phyloP scores from a whole-genome alignment of 495 filamentous ascomycete genomes.

The Delitschia confertaspora region DNA sequence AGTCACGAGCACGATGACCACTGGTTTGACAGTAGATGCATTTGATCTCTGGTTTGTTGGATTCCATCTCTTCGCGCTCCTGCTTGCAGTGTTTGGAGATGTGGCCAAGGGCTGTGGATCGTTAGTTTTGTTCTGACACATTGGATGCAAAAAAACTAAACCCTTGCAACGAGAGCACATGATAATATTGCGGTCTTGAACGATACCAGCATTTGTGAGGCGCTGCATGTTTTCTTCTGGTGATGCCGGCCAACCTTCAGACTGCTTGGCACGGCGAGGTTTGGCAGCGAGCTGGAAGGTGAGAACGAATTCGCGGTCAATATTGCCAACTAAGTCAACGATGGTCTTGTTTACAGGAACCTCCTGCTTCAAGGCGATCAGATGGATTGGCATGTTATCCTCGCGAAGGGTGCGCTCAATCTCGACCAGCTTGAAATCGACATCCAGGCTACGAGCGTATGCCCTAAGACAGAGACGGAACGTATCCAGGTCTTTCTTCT shows the following conservation, averaged over 20 bases:
- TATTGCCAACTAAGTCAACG: conserved; percentile 76
- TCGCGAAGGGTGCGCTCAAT: conserved; percentile 67
- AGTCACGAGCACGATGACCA: conserved; percentile 66
- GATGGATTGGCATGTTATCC: conserved; percentile 52
- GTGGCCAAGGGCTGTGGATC: conserved; percentile 62
- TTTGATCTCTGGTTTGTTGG: conserved; percentile 40
- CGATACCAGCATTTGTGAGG: conserved; percentile 60
- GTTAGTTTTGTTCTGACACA: background rate
- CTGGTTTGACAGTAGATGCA: conserved; percentile 66
- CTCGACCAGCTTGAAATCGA: conserved; percentile 54
- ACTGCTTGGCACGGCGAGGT: conserved; percentile 51
- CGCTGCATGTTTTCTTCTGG: conserved; percentile 66
- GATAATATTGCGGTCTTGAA: conserved; percentile 54
- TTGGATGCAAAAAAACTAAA: conserved; percentile 29
- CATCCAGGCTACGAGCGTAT: conserved; percentile 65
- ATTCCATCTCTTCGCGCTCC: conserved; percentile 39
- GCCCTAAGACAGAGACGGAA: conserved; percentile 60
- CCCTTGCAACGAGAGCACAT: conserved; percentile 63
- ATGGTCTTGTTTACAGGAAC: conserved; percentile 54
- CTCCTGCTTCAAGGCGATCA: conserved; percentile 64
- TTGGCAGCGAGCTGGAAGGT: conserved; percentile 56
- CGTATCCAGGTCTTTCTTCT: conserved; percentile 59
- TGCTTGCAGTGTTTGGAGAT: conserved; percentile 55
- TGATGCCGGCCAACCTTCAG: conserved; percentile 55
- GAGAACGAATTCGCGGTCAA: conserved; percentile 65